Base-by-base conservation (phyloP, 2,329 filamentous ascomycete species). In the Penicillium verrucosum region DNA sequence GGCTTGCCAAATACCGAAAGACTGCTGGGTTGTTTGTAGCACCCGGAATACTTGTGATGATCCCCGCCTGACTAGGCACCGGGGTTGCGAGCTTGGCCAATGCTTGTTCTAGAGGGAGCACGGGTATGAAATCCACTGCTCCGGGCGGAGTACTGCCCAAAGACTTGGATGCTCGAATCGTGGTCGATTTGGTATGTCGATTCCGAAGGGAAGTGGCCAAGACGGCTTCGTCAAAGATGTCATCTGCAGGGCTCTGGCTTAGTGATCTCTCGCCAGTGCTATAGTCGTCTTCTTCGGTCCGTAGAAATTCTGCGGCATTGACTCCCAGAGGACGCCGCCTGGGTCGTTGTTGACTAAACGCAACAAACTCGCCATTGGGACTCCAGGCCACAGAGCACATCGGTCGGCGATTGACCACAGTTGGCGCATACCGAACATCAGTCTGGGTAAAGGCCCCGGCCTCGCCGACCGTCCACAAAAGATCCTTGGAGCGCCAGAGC, bases 381-480 rank as follows among this genome's bases (percentile, higher is more conserved):
- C 82, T 84, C 69, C 85, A 79, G 41, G 80, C 80, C 59, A 85
- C 75, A 1, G 83, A 77, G 64, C 83, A 83, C 65, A 83, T 73
- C 53, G 80, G 81, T 37, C 82, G 78, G 57, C 81, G 78, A 63
- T 85, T 82, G 46, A 84, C 76, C n/a, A 82, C 77, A 60, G 85
- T 84, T 9, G 82, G 77, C 7, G 81, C 78, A 72, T 82, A 83
- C 56, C 84, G 81, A 34, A 86, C 77, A 64, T 88, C 85, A 32
- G 81, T 83, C 67, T 88, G 85, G 18, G 83, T 80, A 60, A 88
- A 87, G 10, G 80, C 77, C 14, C 85, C 85, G 58, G 84, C 80
- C 45, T 81, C 78, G 7, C 83, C 84, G 41, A 86, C 85, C 12
- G 83, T 85, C 85, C 85, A 88, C 37, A 88, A 74, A 7, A 85